These are phyloP conservation scores for Platanus orientalis DNA, from an alignment of 164 flowering plant genomes.

Conservation along the genomic window DNA sequence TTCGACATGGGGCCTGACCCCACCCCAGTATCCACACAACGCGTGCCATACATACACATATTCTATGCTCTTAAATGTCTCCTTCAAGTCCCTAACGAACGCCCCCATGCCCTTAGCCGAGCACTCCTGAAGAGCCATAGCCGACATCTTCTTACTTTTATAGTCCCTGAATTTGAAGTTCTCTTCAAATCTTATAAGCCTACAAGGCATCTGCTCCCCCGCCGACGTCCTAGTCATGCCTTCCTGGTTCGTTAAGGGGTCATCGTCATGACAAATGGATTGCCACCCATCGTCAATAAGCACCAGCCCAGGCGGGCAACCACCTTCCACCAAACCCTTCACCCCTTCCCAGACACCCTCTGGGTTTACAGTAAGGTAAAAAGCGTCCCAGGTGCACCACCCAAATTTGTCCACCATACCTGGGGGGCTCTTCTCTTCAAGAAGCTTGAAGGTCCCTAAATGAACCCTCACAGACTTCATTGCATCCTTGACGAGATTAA, in stretches of 20 bases:
- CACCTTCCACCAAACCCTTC: conserved; percentile 52
- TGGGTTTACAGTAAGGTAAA: conserved; percentile 54
- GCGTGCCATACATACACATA: conserved; percentile 93
- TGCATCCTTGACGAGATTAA: conserved; percentile 41
- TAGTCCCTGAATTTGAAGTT: conserved; percentile 61
- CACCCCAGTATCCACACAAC: conserved; percentile 90
- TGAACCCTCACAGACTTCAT: conserved; percentile 43
- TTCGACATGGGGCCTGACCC: conserved; percentile 51
- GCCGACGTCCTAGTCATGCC: conserved; percentile 47
- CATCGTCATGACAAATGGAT: conserved; percentile 46
- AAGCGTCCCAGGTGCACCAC: conserved; percentile 87
- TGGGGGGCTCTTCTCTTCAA: conserved; percentile 52
- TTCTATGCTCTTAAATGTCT: conserved; percentile 51
- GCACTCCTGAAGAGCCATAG: not conserved
- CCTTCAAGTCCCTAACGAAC: conserved; percentile 68
- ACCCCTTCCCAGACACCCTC: conserved; percentile 60
- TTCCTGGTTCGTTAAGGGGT: conserved; percentile 35
- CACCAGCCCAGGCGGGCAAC: conserved; percentile 66
- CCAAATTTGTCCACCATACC: conserved; percentile 63
- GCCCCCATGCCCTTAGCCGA: conserved; percentile 59
- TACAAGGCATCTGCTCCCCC: conserved; percentile 71
- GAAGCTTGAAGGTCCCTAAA: conserved; percentile 58
- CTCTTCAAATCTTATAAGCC: conserved; percentile 54
- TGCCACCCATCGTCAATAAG: conserved; percentile 91
- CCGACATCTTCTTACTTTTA: conserved; percentile 29